Evolutionary conservation across 495 filamentous ascomycete species (phyloP), one percentile per base, ranked within the genome.

Genomic region (Amorphotheca resinae): DNA sequence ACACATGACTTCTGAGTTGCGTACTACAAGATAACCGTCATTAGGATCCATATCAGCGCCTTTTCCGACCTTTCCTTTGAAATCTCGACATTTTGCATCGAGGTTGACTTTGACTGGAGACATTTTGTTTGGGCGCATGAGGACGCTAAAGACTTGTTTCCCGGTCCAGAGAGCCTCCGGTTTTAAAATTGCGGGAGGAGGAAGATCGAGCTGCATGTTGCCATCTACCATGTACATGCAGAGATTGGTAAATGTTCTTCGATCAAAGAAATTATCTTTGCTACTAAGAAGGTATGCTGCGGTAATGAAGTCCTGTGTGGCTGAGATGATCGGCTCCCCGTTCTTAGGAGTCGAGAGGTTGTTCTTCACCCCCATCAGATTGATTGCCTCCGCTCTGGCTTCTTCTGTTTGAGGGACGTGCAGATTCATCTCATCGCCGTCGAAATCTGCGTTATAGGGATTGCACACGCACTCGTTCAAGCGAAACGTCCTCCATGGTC

Each of bases 371-470:
- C 93, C 93, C 93, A 98, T 98, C 32, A 98, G 63, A 56, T 87
- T 84, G 61, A 93, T 91, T 0, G 91, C 91, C 57, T 98, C 91
- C 6, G 88, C 81, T 38, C 93, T 76, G 9, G 91, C 91, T 64
- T 98, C 91, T 64, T 96, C 91, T 1, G 93, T 98, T 58, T 98
- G 91, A 12, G 91, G 91, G 4, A 98, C 87, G 62, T 98, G 91
- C 48, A 98, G 61, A 54, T 98, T 98, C 91, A 98, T 98, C 61
- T 98, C 91, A 49, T 98, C 91, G 51, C 91, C 91, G 53, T 98
- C 91, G 57, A 98, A 98, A 77, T 98, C 91, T 33, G 91, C 91
- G 62, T 98, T 98, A 72, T 98, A 98, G 7, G 91, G 91, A 33
- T 85, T 89, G 58, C 91, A 98, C 5, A 93, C 91, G 73, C 91